Evolutionary conservation across 441 rosid species (phyloP).

Genomic region (Arabidopsis hybrid): DNA sequence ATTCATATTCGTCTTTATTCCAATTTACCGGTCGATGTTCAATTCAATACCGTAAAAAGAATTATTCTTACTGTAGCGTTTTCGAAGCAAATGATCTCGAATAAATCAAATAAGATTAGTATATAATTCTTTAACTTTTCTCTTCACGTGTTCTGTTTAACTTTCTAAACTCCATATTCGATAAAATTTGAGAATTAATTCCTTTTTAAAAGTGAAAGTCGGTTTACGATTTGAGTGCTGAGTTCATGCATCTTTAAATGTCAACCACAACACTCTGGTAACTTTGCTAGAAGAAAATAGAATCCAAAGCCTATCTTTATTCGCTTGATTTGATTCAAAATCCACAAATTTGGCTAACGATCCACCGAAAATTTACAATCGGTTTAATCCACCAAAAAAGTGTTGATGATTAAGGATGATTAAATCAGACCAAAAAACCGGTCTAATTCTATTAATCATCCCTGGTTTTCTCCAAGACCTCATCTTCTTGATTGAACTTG

Average conservation of each 20-base stretch:
- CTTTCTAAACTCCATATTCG: constrained; percentile 34
- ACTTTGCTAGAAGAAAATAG: constrained; percentile 11
- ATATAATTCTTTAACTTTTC: constrained; percentile 5
- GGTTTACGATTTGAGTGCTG: constrained; percentile 28
- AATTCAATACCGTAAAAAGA: constrained; percentile 19
- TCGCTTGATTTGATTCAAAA: constrained; percentile 23
- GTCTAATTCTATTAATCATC: not conserved
- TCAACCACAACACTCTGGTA: constrained; percentile 31
- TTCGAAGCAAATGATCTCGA: constrained; percentile 36
- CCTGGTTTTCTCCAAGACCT: not conserved
- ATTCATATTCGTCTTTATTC: constrained; percentile 27
- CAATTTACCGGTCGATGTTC: constrained; percentile 38
- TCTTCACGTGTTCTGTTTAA: constrained; percentile 38
- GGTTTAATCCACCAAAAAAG: constrained; percentile 21
- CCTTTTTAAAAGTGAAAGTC: constrained; percentile 36
- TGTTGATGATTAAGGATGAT: constrained; percentile 15
- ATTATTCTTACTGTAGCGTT: constrained; percentile 17
- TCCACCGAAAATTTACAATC: constrained; percentile 32
- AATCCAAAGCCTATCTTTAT: constrained; percentile 29
- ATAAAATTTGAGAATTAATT: constrained; percentile 24
- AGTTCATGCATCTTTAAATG: constrained; percentile 40
- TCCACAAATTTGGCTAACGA: constrained; percentile 11
- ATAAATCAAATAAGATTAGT: constrained; percentile 8
- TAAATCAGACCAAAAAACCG: constrained; percentile 1
- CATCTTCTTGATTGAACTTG: constrained; percentile 23